A percentile compares a stretch with the other conserved stretches of the same genome.
Evolutionary conservation across 805 yeast species (phyloP).

Genomic region (Jamesozyma lodderae): DNA sequence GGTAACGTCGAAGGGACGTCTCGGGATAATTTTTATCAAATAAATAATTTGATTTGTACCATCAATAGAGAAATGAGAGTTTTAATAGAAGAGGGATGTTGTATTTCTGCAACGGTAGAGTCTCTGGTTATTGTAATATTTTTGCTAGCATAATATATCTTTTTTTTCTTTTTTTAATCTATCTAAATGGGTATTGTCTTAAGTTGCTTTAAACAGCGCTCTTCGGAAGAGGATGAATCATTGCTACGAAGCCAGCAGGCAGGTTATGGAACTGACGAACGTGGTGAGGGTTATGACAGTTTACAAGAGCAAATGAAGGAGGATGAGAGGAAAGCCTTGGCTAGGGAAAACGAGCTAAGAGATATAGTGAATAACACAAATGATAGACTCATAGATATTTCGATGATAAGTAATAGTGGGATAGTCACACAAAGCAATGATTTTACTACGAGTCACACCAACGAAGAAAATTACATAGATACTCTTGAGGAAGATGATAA

Average conservation of each 20-base stretch:
- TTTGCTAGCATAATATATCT: too few species aligned
- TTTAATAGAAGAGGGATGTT: too few species aligned
- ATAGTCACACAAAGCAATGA: slow-evolving; percentile 22
- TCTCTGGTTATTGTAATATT: too few species aligned
- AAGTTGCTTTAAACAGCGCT: slow-evolving; percentile 22
- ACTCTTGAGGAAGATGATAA: neutral
- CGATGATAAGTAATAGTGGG: slow-evolving; percentile 30
- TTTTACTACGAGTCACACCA: slow-evolving; percentile 28
- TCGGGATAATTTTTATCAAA: too few species aligned
- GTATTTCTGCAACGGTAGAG: too few species aligned
- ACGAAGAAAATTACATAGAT: slow-evolving; percentile 19
- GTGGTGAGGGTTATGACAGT: slow-evolving; percentile 13
- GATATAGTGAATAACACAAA: slow-evolving; percentile 28
- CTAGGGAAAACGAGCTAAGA: slow-evolving; percentile 23
- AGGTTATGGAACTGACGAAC: slow-evolving; percentile 16
- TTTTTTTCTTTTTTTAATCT: too few species aligned
- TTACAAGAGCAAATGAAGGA: slow-evolving; percentile 17
- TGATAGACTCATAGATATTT: slow-evolving; percentile 30
- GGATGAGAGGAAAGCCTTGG: slow-evolving; percentile 19
- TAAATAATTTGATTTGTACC: too few species aligned
- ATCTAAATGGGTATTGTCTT: slow-evolving; percentile 28
- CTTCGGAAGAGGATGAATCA: slow-evolving; percentile 21
- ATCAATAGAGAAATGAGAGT: too few species aligned
- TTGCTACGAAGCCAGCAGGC: slow-evolving; percentile 22
- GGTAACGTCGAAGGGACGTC: too few species aligned